These are phyloP conservation scores for Trichocladium uniseriatum DNA, from an alignment of 495 filamentous ascomycete genomes.

Conservation along the genomic window DNA sequence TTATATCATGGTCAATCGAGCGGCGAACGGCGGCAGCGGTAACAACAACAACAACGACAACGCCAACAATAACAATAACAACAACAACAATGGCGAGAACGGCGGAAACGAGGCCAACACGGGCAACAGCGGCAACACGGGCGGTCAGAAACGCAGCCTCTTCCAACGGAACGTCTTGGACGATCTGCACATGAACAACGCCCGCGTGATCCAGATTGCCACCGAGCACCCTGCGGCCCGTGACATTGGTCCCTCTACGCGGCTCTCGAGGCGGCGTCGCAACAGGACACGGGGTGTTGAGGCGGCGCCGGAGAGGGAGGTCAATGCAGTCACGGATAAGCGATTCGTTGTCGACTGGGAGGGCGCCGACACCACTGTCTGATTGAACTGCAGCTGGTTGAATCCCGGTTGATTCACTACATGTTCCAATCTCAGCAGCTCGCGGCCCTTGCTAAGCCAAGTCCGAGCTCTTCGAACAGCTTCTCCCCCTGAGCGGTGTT, in stretches of 20 bases:
- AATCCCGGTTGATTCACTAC: background rate
- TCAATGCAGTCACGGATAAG: background rate
- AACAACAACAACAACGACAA: background rate
- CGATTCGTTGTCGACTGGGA: constrained; percentile 12
- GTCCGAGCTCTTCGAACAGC: no score
- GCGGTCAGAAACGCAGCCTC: constrained; percentile 21
- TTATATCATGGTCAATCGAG: constrained; percentile 32
- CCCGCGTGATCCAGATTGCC: constrained; percentile 19
- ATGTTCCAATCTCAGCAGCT: background rate
- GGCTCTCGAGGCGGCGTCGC: constrained; percentile 2
- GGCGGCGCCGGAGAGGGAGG: background rate
- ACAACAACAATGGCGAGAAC: background rate
- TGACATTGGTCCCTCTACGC: constrained; percentile 2
- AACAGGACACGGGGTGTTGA: background rate
- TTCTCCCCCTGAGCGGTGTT: no score
- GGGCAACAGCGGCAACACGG: background rate
- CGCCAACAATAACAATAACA: background rate
- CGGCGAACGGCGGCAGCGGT: constrained; percentile 10
- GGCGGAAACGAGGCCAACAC: background rate
- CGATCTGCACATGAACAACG: constrained; percentile 25
- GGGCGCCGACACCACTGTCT: background rate
- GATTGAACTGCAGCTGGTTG: background rate
- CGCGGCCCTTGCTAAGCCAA: no score
- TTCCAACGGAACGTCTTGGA: constrained; percentile 18
- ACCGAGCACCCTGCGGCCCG: constrained; percentile 8